A percentile compares a stretch with the other conserved stretches of the same genome.
Evolutionary conservation across 2,329 filamentous ascomycete genomes (phyloP).

Genomic region (Penicillium rolfsii): DNA sequence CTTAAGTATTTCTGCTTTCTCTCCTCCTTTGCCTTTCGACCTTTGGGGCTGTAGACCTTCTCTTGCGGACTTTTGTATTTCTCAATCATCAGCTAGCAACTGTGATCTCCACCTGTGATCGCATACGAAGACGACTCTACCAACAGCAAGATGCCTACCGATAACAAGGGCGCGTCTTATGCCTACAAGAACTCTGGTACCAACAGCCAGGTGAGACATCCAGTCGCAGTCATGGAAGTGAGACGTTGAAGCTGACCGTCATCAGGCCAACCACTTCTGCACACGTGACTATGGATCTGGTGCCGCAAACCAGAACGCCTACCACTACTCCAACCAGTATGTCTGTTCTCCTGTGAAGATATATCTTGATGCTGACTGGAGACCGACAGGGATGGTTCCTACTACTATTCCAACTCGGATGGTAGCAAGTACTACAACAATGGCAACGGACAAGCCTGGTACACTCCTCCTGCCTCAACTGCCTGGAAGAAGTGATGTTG

Average conservation of each 20-base stretch:
- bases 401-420: conserved; percentile 22
- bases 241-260: not conserved
- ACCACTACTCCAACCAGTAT: conserved; percentile 22
- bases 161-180: conserved; percentile 15
- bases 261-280: conserved; percentile 19
- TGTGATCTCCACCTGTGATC: not conserved
- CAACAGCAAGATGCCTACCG: conserved; percentile 11
- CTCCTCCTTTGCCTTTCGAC: not conserved
- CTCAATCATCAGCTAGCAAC: not conserved
- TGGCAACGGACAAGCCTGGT: conserved; percentile 10
- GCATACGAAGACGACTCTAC: not conserved
- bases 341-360: no score
- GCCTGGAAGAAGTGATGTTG: not conserved
- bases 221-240: not conserved
- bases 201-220: conserved; percentile 14
- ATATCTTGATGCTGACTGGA: not conserved
- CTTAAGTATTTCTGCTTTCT: no score
- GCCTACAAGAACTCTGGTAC: conserved; percentile 12
- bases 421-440: conserved; percentile 20
- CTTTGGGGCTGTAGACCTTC: not conserved
- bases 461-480: not conserved
- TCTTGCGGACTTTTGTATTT: not conserved
- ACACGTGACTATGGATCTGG: conserved; percentile 11
- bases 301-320: conserved; percentile 12
- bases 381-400: conserved; percentile 14